A percentile compares a stretch with the other conserved stretches of the same genome.
Conservation (phyloP, 1,284 basidiomycete species). For the Cystobasidium sp. region DNA sequence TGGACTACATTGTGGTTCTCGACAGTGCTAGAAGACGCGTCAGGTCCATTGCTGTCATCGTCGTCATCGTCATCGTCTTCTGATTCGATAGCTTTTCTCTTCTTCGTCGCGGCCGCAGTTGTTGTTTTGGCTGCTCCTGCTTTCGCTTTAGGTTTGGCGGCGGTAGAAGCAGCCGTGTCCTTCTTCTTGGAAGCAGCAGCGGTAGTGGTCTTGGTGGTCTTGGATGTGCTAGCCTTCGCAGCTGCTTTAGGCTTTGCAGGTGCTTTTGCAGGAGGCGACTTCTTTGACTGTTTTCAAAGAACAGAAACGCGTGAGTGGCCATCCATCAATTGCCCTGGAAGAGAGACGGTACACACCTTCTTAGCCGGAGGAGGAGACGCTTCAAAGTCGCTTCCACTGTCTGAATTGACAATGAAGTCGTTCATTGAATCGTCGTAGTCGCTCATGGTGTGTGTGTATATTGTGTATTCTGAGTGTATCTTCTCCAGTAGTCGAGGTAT, state of each 20-base stretch:
- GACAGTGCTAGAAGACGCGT: constrained; percentile 13
- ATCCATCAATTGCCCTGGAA: not conserved
- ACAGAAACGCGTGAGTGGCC: not conserved
- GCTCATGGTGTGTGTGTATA: constrained; percentile 3
- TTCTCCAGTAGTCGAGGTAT: not conserved
- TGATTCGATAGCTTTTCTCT: constrained; percentile 43
- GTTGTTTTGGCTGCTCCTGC: constrained; percentile 5
- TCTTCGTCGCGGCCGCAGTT: constrained; percentile 18
- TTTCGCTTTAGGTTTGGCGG: constrained; percentile 23
- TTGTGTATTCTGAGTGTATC: not conserved
- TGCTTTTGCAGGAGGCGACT: constrained; percentile 41
- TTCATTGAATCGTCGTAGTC: constrained; percentile 30
- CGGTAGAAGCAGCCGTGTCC: constrained; percentile 8
- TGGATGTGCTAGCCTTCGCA: constrained; percentile 27
- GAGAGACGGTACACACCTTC: constrained; percentile 22
- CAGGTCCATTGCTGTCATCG: constrained; percentile 48
- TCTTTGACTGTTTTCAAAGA: constrained; percentile 25
- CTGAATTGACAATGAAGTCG: constrained; percentile 42
- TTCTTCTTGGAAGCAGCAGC: constrained; percentile 22
- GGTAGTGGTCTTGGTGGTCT: not conserved
- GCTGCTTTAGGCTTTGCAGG: constrained; percentile 33
- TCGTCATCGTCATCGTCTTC: constrained; percentile 54
- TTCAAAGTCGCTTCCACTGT: constrained; percentile 44
- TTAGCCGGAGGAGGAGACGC: constrained; percentile 38
- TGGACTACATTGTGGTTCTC: constrained; percentile 28